Evolutionary conservation across 441 rosid species (phyloP), one percentile per base, ranked within the genome.

Genomic region (Euphorbia corollata): DNA sequence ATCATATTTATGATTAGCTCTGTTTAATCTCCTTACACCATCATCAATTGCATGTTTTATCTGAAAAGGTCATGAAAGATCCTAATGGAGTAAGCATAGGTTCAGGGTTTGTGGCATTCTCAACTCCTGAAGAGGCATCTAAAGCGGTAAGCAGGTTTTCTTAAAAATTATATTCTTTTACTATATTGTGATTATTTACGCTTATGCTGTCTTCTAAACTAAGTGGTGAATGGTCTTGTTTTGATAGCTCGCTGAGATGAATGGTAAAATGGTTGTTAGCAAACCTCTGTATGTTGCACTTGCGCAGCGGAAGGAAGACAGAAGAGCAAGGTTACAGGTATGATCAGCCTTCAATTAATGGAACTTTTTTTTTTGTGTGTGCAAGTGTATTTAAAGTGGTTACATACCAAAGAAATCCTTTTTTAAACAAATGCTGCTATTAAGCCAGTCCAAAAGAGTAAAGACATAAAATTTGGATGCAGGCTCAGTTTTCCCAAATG

Each of bases 401-500:
- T 58, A 27, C 8, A 27, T 58, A 1, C 13, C 18, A 58, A 58
- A 24, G 19, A 27, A 27, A 23, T 27, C 18, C 3, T 58, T 24
- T 6, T 24, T 0, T 54, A 4, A 27, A 0, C 18, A 12, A 12
- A 7, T 54, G 13, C 0, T 30, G 7, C 39, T 27, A 12, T 24
- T 24, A 18, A 12, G 7, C 19, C 36, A 32, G 36, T 32, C 2
- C 6, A 32, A 15, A 12, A 58, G n/a, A 58, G 18, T 27, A 58
- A 27, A 27, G 61, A 57, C 30, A 13, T 58, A 2, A 13, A 8
- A 23, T 43, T 23, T 64, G 50, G 41, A n/a, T 64, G 54, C 79
- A 89, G 91, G 91, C 91, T 72, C 93, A 89, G 24, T 87, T 89
- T 75, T 81, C 96, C 55, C 96, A 87, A 75, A 69, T 87, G 83